A percentile compares a stretch with the other conserved stretches of the same genome.
These are phyloP conservation scores for Phytopythium boreale DNA, from an alignment of 352 stramenopile species.

Conservation along the genomic window DNA sequence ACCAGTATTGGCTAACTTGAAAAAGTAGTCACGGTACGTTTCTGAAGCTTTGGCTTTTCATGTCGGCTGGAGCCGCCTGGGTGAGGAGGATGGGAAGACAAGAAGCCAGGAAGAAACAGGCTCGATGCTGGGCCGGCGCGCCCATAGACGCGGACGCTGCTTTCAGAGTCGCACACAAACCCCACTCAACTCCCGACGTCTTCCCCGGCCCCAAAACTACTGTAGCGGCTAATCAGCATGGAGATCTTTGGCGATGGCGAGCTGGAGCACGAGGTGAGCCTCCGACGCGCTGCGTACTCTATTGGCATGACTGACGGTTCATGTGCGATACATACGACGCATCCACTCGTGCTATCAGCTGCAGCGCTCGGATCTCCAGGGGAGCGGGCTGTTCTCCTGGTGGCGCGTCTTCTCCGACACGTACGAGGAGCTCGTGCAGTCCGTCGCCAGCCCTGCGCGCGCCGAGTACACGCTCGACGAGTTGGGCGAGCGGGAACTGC, in stretches of 20 bases:
- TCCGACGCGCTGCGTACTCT: too few relatives aligned
- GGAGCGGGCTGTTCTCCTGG: slow-evolving; percentile 49
- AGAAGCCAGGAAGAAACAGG: background rate
- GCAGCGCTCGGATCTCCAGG: slow-evolving; percentile 50
- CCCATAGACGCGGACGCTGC: background rate
- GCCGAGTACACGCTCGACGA: slow-evolving; percentile 56
- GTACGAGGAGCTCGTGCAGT: slow-evolving; percentile 75
- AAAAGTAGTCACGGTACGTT: background rate
- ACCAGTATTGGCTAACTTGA: background rate
- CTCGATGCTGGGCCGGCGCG: background rate
- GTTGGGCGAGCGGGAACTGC: slow-evolving; percentile 25
- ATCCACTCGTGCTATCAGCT: slow-evolving; percentile 26
- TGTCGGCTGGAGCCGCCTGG: background rate
- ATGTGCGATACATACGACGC: background rate
- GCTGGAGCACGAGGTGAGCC: slow-evolving; percentile 61
- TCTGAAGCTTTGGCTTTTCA: background rate
- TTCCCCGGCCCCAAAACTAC: too few relatives aligned
- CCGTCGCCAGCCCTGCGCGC: slow-evolving; percentile 57
- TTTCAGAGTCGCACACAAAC: too few relatives aligned
- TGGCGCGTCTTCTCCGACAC: slow-evolving; percentile 71
- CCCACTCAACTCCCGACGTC: too few relatives aligned
- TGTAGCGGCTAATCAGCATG: slow-evolving; percentile 21
- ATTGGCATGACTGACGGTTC: background rate
- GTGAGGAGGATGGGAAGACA: background rate
- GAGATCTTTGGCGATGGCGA: slow-evolving; percentile 83